Evolutionary conservation across 441 rosid species (phyloP), one percentile per base, ranked within the genome.

Genomic region (Erysimum pusillum): DNA sequence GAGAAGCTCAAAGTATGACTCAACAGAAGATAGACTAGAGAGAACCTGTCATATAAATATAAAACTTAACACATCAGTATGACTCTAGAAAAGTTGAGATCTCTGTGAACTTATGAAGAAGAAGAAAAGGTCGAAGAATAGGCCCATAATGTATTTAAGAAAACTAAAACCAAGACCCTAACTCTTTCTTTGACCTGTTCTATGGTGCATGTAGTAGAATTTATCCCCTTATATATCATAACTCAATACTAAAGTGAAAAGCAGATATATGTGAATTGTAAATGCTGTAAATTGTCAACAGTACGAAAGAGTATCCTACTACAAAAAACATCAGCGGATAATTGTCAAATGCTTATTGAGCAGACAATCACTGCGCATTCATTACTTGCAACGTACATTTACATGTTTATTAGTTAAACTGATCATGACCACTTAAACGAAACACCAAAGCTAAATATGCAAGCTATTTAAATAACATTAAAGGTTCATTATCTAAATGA

Each of bases 1-100:
- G 77, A 90, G 86, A 71, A 86, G 78, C 64, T 88, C 94, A 71
- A 86, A 85, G 85, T 88, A 92, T 35, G 96, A 87, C 67, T 79
- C 79, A 64, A 88, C 90, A 63, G 91, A 89, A 73, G 93, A 82
- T 75, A 92, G 83, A 87, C 84, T 84, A 44, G 91, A 77, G 45
- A 87, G 81, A 60, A 92, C 88, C 97, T 90, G 89, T 31, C 53
- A 48, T 45, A 65, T 10, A 10, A 48, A 17, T 31, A 46, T 9
- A 65, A 46, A 7, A 65, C 17, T 48, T 65, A 65, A 25, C 20
- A 22, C 22, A 25, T 41, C 14, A 44, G 31, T 42, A 63, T 22
- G 52, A 22, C 36, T 41, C n/a, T 1, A 7, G 52, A 22, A 63
- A 63, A 39, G 17, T 63, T 39, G 67, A 42, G 36, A 36, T 63